These are phyloP conservation scores for Fusarium mexicanum DNA, from an alignment of 2,329 filamentous ascomycete genomes.

Conservation along the genomic window DNA sequence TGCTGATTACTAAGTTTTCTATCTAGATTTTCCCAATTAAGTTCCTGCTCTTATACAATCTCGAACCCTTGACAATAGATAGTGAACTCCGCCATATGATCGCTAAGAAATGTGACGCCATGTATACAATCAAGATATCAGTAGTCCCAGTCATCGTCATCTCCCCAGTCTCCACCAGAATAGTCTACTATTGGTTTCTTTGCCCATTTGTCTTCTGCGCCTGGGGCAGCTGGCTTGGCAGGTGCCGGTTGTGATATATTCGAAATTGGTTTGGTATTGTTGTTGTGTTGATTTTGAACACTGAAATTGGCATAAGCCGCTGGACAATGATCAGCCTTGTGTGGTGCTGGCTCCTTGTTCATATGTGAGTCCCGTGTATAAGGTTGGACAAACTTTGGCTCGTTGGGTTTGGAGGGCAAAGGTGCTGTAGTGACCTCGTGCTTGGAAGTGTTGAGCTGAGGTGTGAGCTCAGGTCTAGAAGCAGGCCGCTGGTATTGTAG, in stretches of 20 bases:
- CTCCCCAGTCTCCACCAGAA: constrained; percentile 42
- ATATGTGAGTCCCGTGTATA: not conserved
- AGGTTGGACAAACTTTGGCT: constrained; percentile 7
- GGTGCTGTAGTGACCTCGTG: not conserved
- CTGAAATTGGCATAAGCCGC: not conserved
- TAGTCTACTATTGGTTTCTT: constrained; percentile 40
- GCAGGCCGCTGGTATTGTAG: constrained; percentile 10
- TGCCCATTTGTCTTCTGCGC: constrained; percentile 37
- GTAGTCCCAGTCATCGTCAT: constrained; percentile 43
- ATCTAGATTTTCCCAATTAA: not conserved
- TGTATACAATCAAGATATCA: constrained; percentile 12
- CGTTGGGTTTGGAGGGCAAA: constrained; percentile 14
- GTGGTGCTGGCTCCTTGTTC: not conserved
- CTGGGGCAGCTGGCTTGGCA: not conserved
- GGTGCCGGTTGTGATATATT: not conserved
- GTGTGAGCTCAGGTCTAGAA: not conserved
- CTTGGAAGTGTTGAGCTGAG: not conserved
- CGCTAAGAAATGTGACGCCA: constrained; percentile 7
- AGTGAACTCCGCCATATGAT: constrained; percentile 10
- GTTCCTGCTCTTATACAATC: constrained; percentile 9
- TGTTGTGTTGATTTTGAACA: constrained; percentile 3
- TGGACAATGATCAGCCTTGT: constrained; percentile 3
- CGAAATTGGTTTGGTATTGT: not conserved
- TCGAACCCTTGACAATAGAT: constrained; percentile 6
- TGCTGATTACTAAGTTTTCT: not conserved